A percentile compares a stretch with the other conserved stretches of the same genome.
Evolutionary conservation across 1,284 basidiomycete species (phyloP).

Genomic region (Tetrapyrgos nigripes): DNA sequence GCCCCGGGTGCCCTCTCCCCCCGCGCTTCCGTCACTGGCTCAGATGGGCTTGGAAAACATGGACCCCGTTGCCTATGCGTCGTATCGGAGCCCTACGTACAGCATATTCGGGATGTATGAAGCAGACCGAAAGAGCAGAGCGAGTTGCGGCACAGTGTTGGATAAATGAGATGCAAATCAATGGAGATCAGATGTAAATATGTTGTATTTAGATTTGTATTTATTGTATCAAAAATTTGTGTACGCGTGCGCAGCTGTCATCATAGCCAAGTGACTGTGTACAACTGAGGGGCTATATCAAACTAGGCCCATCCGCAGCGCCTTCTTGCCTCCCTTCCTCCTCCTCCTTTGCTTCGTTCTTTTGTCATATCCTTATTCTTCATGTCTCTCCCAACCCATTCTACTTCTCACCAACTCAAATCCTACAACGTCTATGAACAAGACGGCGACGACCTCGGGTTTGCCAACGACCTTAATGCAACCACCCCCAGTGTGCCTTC

Average conservation of each 20-base stretch:
- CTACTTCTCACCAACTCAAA: constrained; percentile 36
- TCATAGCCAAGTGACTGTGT: neutral
- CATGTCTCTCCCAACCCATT: constrained; percentile 25
- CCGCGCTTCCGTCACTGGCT: constrained; percentile 71
- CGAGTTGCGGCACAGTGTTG: constrained; percentile 25
- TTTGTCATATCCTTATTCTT: constrained; percentile 19
- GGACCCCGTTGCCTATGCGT: constrained; percentile 63
- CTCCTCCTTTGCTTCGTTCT: neutral
- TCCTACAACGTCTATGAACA: constrained; percentile 36
- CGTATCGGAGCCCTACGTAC: constrained; percentile 80
- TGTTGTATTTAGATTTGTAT: constrained; percentile 6
- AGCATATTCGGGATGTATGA: constrained; percentile 81
- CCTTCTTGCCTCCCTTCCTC: neutral
- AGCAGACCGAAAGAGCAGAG: constrained; percentile 62
- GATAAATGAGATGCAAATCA: neutral
- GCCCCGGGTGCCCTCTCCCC: constrained; percentile 80
- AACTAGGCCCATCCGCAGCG: neutral
- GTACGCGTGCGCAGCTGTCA: neutral
- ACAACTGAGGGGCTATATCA: neutral
- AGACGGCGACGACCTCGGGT: constrained; percentile 51
- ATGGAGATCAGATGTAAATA: neutral
- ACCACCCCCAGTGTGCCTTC: constrained; percentile 50
- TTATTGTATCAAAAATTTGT: neutral
- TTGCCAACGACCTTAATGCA: constrained; percentile 37
- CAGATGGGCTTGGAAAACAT: constrained; percentile 77